Base-by-base conservation (phyloP, 805 yeast species). In the Debaryomyces hansenii region DNA sequence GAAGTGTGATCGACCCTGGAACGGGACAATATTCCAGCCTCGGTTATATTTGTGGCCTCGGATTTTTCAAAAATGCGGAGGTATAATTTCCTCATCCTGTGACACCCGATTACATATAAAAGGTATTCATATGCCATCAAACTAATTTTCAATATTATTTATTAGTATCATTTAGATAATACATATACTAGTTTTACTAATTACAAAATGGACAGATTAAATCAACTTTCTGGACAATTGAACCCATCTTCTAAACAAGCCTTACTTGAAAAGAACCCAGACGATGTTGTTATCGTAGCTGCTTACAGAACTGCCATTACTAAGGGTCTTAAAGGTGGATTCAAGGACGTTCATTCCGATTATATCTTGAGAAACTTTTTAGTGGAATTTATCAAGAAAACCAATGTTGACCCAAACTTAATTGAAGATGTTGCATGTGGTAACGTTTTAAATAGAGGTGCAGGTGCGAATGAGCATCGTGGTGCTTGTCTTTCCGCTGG, bases 381-480 rank as follows among this genome's bases (percentile, higher is more conserved):
- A 48, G 67, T 73, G 48, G 86, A 80, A 35, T 77, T 87, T 52
- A 63, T 91, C 48, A 74, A 77, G 48, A 77, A 75, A 51, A 67
- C 80, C 35, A 69, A 73, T 38, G 69, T 80, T 38, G 82, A 80
- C 55, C 65, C 68, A 27, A 52, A 57, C 47, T 62, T 82, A 54
- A 83, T 92, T 50, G 96, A 86, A 57, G 97, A 92, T 59, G 84
- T 92, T 48, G 85, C 85, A 28, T 84, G 89, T 52, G 98, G 98
- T 55, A 92, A 92, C 66, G 97, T 92, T 21, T 78, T 91, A 62
- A 90, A 91, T 72, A 79, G 82, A 40, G 96, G 96, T 42, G 95
- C 97, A 20, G 98, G 97, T 58, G 96, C 94, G 45, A 85, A 86
- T 46, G 97, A 91, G 70, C 96, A 89, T 70, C 78, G 98, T 57